Base-by-base conservation (phyloP, 495 filamentous ascomycete genomes). In the Xylaria palmicola region DNA sequence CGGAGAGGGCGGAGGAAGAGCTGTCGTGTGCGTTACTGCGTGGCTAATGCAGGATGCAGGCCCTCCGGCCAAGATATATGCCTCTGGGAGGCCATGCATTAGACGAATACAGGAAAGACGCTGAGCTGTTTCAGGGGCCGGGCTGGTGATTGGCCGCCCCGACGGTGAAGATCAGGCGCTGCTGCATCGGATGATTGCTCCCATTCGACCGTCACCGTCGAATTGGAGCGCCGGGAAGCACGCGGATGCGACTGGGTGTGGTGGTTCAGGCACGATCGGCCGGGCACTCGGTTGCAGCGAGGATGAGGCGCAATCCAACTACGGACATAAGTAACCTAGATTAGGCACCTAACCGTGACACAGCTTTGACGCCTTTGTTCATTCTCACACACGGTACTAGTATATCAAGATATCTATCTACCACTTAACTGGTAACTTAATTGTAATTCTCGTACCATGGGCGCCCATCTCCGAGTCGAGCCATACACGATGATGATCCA, bases 101-200 rank as follows among this genome's bases (percentile, higher is more conserved):
- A 29, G 55, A 30, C 43, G 19, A 39, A 48, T 39, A n/a, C 17
- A 49, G 39, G 1, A 39, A 27, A 26, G 44, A 43, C 30, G 22
- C 29, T 61, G 59, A 34, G 59, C 59, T 61, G 59, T 54, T 54
- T 43, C 52, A 64, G 52, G 41, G 54, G 57, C 66, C 62, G 55
- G 59, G 56, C 24, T 55, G 24, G 4, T 66, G 64, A 71, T 71
- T 71, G 69, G 67, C 37, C 44, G 36, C 49, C 49, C 48, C 51
- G 48, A 55, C 47, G 53, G 63, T 40, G 44, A 57, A 61, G 62
- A 68, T 66, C 66, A 71, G 68, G 68, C 68, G 66, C 65, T 59
- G 60, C 22, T 68, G 68, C 68, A 68, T 64, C 66, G 61, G 65
- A 51, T 65, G 56, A 68, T 62, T 59, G 63, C 63, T 59, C 44